A percentile compares a stretch with the other conserved stretches of the same genome.
These are phyloP conservation scores for Tetracladium maxilliforme DNA, from an alignment of 2,329 filamentous ascomycete genomes.

Conservation along the genomic window DNA sequence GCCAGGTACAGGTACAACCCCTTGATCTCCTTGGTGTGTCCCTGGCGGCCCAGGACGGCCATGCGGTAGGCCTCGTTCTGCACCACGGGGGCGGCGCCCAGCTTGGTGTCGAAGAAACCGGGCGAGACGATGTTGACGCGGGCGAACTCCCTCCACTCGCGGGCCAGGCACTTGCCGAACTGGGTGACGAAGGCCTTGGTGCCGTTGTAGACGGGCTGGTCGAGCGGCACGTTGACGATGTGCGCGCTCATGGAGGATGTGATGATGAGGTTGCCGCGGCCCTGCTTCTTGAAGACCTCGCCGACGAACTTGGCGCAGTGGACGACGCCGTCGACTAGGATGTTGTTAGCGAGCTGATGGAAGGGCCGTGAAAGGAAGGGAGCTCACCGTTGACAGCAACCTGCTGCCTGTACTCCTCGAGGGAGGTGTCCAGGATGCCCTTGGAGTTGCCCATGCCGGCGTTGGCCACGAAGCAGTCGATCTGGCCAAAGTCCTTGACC, in stretches of 20 bases:
- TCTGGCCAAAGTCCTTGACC: slow-evolving; percentile 21
- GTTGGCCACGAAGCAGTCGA: slow-evolving; percentile 27
- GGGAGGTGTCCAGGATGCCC: slow-evolving; percentile 34
- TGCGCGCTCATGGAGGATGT: slow-evolving; percentile 32
- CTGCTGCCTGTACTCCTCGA: slow-evolving; percentile 34
- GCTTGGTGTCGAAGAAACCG: slow-evolving; percentile 39
- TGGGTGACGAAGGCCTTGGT: slow-evolving; percentile 41
- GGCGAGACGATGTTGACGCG: slow-evolving; percentile 39
- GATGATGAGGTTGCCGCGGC: slow-evolving; percentile 34
- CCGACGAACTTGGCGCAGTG: slow-evolving; percentile 27
- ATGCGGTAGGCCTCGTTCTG: slow-evolving; percentile 32
- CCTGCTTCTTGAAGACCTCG: slow-evolving; percentile 24
- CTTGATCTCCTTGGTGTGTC: slow-evolving; percentile 51
- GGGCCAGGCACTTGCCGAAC: slow-evolving; percentile 36
- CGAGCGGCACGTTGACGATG: slow-evolving; percentile 34
- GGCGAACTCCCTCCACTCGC: slow-evolving; percentile 41
- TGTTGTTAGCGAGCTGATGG: slow-evolving; percentile 7
- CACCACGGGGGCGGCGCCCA: slow-evolving; percentile 27
- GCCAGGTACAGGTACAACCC: slow-evolving; percentile 37
- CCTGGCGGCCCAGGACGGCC: slow-evolving; percentile 37
- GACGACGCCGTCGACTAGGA: slow-evolving; percentile 28
- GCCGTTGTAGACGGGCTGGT: slow-evolving; percentile 41
- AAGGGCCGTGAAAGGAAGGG: slow-evolving; percentile 8
- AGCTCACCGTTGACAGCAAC: slow-evolving; percentile 35
- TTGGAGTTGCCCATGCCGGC: slow-evolving; percentile 36